A percentile compares a stretch with the other conserved stretches of the same genome.
Conservation (phyloP, 2,329 filamentous ascomycete genomes). For the Venturia effusa region DNA sequence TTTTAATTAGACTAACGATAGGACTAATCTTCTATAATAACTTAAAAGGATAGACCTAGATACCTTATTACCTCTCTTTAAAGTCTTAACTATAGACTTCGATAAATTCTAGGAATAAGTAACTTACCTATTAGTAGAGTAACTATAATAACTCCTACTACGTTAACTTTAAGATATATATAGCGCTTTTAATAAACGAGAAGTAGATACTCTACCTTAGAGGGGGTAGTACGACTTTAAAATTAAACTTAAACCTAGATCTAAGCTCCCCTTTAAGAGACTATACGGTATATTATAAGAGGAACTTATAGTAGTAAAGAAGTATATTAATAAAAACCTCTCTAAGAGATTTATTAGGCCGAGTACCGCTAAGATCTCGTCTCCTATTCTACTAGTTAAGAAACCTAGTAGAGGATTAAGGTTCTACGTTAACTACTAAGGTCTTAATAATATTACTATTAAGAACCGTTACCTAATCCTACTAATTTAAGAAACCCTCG, state of each 20-base stretch:
- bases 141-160: not conserved
- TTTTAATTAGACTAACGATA: not conserved
- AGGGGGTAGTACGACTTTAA: not conserved
- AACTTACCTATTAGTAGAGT: not conserved
- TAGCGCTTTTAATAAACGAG: not conserved
- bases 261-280: not conserved
- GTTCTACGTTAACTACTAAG: slow-evolving; percentile 8
- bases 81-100: not conserved
- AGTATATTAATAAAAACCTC: not conserved
- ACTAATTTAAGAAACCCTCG: slow-evolving; percentile 7
- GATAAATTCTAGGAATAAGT: not conserved
- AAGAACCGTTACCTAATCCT: slow-evolving; percentile 9
- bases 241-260: not conserved
- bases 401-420: slow-evolving; percentile 10
- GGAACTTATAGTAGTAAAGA: no score
- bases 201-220: not conserved
- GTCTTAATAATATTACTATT: slow-evolving; percentile 10
- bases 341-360: not conserved
- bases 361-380: not conserved
- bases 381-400: slow-evolving; percentile 4
- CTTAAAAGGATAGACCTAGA: not conserved
- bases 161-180: not conserved
- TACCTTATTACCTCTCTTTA: not conserved
- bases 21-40: not conserved
- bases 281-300: not conserved